Conservation (phyloP, 1,139 yeast genomes). For the Scheffersomyces lignicola region DNA sequence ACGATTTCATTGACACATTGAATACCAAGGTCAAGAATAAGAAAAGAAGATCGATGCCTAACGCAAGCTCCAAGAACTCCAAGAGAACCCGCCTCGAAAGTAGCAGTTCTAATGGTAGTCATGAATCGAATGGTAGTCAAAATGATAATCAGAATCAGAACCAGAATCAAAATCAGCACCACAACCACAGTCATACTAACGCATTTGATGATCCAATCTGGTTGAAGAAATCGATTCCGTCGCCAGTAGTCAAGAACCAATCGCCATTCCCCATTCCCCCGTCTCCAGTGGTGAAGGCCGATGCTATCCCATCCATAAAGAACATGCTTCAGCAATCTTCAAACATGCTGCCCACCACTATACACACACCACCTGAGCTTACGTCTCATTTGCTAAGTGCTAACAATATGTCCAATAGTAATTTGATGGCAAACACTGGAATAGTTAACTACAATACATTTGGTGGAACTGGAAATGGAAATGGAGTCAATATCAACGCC, state of each 20-base stretch:
- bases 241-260: slow-evolving; percentile 1
- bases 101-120: background rate
- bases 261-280: slow-evolving; percentile 2
- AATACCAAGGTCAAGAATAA: slow-evolving; percentile 12
- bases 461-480: background rate
- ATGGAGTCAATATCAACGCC: background rate
- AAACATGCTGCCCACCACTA: too few relatives aligned
- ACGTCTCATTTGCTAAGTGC: slow-evolving; percentile 3
- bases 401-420: background rate
- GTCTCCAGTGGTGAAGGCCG: slow-evolving; percentile 2
- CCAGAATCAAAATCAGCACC: background rate
- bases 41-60: slow-evolving; percentile 9
- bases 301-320: slow-evolving; percentile 7
- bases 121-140: background rate
- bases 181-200: background rate
- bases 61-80: background rate
- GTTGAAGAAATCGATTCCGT: slow-evolving; percentile 4
- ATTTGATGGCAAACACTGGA: background rate
- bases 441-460: background rate
- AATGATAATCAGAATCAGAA: background rate
- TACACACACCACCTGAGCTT: slow-evolving; percentile 3
- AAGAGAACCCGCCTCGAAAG: background rate
- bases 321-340: slow-evolving; percentile 6
- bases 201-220: slow-evolving; percentile 2
- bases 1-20: slow-evolving; percentile 19